A percentile compares a stretch with the other conserved stretches of the same genome.
phyloP scores from a whole-genome alignment of 2,329 filamentous ascomycete species.

The Scedosporium aurantiacum region DNA sequence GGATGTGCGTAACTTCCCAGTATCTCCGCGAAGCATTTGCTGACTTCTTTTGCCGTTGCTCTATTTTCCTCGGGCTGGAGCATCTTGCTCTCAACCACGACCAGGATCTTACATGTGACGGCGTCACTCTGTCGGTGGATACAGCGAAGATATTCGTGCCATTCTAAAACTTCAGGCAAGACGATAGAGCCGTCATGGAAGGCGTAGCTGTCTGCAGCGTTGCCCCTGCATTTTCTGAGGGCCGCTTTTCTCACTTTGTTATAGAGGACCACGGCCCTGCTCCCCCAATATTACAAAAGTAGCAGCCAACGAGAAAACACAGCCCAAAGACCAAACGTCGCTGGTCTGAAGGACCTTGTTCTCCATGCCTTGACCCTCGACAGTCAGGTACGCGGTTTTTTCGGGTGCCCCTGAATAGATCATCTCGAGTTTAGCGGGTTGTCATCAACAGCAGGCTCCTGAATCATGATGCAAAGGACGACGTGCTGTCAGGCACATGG shows the following conservation, averaged over 20 bases:
- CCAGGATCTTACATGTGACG: conserved; percentile 13
- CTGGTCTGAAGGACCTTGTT: conserved; percentile 18
- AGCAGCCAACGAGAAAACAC: conserved; percentile 25
- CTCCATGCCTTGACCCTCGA: not conserved
- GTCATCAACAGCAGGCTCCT: too few relatives aligned
- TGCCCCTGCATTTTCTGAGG: not conserved
- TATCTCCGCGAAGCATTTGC: too few relatives aligned
- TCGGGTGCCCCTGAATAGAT: not conserved
- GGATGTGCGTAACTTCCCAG: too few relatives aligned
- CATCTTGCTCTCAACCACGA: conserved; percentile 16
- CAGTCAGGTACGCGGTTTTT: not conserved
- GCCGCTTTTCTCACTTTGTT: not conserved
- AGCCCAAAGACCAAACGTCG: conserved; percentile 29
- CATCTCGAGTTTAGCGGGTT: not conserved
- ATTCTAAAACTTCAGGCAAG: not conserved
- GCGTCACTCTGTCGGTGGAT: conserved; percentile 10
- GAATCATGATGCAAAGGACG: too few relatives aligned
- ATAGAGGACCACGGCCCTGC: conserved; percentile 1
- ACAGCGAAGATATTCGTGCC: not conserved
- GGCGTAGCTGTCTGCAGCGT: not conserved
- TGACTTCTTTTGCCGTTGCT: too few relatives aligned
- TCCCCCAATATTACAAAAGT: conserved; percentile 24
- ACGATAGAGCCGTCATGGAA: not conserved
- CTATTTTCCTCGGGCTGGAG: not conserved
- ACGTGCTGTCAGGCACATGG: not conserved